Conservation (phyloP, 495 filamentous ascomycete genomes). For the Collariella sp. region DNA sequence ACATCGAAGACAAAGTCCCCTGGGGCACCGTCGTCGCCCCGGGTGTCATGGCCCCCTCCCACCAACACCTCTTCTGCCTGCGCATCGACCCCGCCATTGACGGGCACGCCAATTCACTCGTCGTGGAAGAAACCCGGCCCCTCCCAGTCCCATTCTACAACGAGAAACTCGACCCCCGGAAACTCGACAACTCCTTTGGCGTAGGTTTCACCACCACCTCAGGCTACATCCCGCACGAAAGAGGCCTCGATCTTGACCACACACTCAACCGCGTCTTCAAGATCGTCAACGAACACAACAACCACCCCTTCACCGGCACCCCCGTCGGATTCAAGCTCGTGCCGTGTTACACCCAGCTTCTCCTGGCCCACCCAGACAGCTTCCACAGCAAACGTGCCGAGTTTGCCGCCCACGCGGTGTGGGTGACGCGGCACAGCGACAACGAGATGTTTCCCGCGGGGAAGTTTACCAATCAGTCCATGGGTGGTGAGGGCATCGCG, state of each 20-base stretch:
- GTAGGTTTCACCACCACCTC: constrained; percentile 61
- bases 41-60: constrained; percentile 63
- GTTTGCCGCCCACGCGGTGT: constrained; percentile 74
- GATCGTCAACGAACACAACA: constrained; percentile 60
- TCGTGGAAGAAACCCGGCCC: constrained; percentile 63
- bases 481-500: constrained; percentile 22
- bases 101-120: constrained; percentile 61
- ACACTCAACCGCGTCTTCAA: constrained; percentile 65
- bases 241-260: constrained; percentile 47
- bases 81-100: constrained; percentile 80
- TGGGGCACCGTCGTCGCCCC: constrained; percentile 85
- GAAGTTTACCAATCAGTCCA: constrained; percentile 70
- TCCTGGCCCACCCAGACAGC: constrained; percentile 60
- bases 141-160: constrained; percentile 38
- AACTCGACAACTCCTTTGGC: constrained; percentile 73
- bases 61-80: constrained; percentile 88
- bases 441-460: constrained; percentile 78
- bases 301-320: constrained; percentile 65
- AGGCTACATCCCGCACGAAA: constrained; percentile 52
- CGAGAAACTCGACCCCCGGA: too few relatives aligned
- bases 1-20: constrained; percentile 52
- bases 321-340: constrained; percentile 74
- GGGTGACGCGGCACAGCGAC: constrained; percentile 69
- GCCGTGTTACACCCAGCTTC: constrained; percentile 65
- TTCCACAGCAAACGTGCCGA: constrained; percentile 71